Evolutionary conservation across 1,284 basidiomycete species (phyloP), one percentile per base, ranked within the genome.

Genomic region (Anthracocystis panici-leucophaei): DNA sequence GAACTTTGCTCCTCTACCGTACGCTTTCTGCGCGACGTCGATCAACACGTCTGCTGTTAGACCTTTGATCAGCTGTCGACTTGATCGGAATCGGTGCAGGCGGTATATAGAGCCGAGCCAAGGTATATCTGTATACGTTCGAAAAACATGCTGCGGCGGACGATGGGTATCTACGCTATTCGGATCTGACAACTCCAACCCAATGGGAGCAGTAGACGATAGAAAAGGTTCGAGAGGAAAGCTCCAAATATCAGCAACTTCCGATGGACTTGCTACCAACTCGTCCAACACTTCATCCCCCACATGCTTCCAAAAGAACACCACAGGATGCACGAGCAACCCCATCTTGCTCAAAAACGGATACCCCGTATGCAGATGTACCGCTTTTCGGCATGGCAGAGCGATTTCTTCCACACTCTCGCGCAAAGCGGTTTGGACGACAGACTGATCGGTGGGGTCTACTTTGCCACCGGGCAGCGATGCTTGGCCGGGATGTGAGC

Each of bases 381-480:
- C 40, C 1, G 61, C 63, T 9, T 9, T 46, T n/a, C 1, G n/a
- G 2, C 1, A 53, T 5, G 0, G 66, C 10, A 79, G 53, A 2
- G 56, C 57, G 23, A 79, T 71, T 53, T 79, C 77, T 35, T 79
- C 77, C 8, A 70, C 66, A 31, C 57, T 61, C 46, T 79, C 77
- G 10, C 77, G 67, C 14, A 79, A 51, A 5, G 77, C 77, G 0
- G 77, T 77, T 6, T 68, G 44, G 10, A 66, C 65, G 5, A 77
- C 57, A 20, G 16, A 33, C 3, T 23, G 8, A 40, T 79, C 77
- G 10, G 64, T 42, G 0, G 40, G 8, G 35, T 79, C 77, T 1
- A 70, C 59, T 46, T 79, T 79, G 5, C 77, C 77, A n/a, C 77
- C 77, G 0, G 77, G 77, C 0, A 79, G 49, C 5, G 69, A 74